Evolutionary conservation across 768 basidiomycete species (phyloP).

Genomic region (Mycena pura): DNA sequence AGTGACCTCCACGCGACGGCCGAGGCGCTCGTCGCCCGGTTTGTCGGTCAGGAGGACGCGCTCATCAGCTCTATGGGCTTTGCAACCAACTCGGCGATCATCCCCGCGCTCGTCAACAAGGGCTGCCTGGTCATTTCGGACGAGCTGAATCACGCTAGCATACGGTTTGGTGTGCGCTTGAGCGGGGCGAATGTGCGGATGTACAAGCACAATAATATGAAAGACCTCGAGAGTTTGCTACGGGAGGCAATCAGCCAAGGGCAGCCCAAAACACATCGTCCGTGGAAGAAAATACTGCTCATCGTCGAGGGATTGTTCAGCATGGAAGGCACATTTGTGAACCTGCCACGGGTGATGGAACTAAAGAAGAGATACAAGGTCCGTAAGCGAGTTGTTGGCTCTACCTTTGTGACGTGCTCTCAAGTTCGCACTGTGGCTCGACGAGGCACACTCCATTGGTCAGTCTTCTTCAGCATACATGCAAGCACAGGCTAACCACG

Average conservation of each 20-base stretch:
- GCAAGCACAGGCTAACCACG: too few relatives aligned
- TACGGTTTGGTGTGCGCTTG: conserved; percentile 89
- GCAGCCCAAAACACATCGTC: conserved; percentile 96
- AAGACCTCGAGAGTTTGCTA: conserved; percentile 77
- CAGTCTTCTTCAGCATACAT: too few relatives aligned
- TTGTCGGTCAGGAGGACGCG: conserved; percentile 89
- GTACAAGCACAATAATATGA: conserved; percentile 98
- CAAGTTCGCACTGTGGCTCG: conserved; percentile 96
- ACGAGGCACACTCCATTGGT: conserved; percentile 98
- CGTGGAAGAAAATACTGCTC: conserved; percentile 97
- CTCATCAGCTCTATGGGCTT: conserved; percentile 84
- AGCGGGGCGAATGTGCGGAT: conserved; percentile 88
- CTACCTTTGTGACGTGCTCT: neutral
- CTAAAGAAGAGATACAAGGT: conserved; percentile 97
- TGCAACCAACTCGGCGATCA: conserved; percentile 91
- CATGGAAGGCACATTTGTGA: conserved; percentile 96
- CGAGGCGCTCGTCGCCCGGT: conserved; percentile 89
- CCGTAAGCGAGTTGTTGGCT: conserved; percentile 18
- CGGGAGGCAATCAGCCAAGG: conserved; percentile 95
- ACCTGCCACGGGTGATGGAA: conserved; percentile 82
- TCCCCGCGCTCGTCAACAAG: conserved; percentile 89
- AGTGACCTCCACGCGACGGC: conserved; percentile 81
- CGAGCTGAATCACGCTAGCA: conserved; percentile 95
- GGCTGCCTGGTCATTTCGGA: conserved; percentile 96
- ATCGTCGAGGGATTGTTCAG: conserved; percentile 96